Base-by-base conservation (phyloP, 495 filamentous ascomycete species). In the Penicillium lividum region DNA sequence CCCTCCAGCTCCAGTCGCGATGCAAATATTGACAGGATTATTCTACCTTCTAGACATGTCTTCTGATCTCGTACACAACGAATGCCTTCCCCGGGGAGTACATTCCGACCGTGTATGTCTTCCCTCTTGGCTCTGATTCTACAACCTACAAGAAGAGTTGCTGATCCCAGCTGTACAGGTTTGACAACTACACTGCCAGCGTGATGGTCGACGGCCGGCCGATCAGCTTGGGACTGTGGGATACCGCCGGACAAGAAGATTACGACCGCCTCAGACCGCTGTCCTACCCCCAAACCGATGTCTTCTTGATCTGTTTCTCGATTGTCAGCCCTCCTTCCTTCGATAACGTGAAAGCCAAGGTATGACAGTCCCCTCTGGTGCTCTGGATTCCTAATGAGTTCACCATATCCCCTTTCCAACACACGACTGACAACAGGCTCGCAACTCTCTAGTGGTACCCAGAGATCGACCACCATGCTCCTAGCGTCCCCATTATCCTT, bases 61-160 rank as follows among this genome's bases (percentile, higher is more conserved):
- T 98, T 56, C 88, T 98, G 63, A 98, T 98, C 70, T 98, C 94
- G 18, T 98, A 98, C 74, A 98, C 94, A 40, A 98, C 94, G 50
- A 98, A 98, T 81, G 94, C 94, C 42, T 98, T 98, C 74, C 94
- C 94, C 15, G 94, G 94, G 63, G 94, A 98, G 80, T 98, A 98
- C 71, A 97, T 98, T 70, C 94, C 94, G 64, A 98, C 94, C 58
- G 95, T 98, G 93, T 98, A 79, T 81, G 90, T 86, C 57, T 53
- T 52, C 54, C 38, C 53, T 48, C 57, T 57, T 44, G 28, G 29
- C 42, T 40, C 25, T 43, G 29, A 53, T 51, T 38, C 3, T 3
- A 15, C n/a, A 16, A 18, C 31, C 3, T 36, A 3, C 33, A 16
- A 22, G 3, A 42, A 13, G 27, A 18, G 28, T 28, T n/a, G 25